Evolutionary conservation across 345 rosid species (phyloP).

Genomic region (Jatropha curcas): DNA sequence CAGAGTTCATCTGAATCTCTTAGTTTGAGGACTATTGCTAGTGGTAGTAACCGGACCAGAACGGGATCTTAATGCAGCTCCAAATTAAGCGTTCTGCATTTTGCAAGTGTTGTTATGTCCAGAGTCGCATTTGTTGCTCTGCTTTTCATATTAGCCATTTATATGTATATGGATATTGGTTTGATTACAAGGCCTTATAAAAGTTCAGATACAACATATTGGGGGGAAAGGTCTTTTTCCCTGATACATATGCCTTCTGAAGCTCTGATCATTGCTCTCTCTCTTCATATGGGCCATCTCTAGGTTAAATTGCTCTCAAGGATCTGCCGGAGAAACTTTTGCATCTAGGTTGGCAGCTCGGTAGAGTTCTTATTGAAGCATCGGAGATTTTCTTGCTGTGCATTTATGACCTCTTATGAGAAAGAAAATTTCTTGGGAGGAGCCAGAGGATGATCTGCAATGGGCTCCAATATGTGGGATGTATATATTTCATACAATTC

Average conservation of each 20-base stretch:
- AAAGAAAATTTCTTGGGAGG: not conserved
- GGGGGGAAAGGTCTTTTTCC: too few relatives aligned
- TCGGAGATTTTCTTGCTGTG: not conserved
- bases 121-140: not conserved
- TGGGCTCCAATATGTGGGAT: constrained; percentile 3
- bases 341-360: not conserved
- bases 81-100: constrained; percentile 6
- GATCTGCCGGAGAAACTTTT: constrained; percentile 4
- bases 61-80: constrained; percentile 38
- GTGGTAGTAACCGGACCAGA: constrained; percentile 57
- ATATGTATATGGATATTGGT: not conserved
- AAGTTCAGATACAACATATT: too few relatives aligned
- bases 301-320: constrained; percentile 7
- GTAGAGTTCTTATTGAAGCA: not conserved
- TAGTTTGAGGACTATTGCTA: constrained; percentile 31
- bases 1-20: constrained; percentile 35
- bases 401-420: not conserved
- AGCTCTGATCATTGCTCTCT: not conserved
- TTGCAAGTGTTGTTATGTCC: constrained; percentile 31
- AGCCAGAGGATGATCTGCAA: not conserved
- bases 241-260: not conserved
- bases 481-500: not conserved
- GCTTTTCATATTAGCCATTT: not conserved
- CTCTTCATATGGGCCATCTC: not conserved
- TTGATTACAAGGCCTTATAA: too few relatives aligned